Evolutionary conservation across 1,284 basidiomycete species (phyloP).

Genomic region (Cryptococcus sp.): DNA sequence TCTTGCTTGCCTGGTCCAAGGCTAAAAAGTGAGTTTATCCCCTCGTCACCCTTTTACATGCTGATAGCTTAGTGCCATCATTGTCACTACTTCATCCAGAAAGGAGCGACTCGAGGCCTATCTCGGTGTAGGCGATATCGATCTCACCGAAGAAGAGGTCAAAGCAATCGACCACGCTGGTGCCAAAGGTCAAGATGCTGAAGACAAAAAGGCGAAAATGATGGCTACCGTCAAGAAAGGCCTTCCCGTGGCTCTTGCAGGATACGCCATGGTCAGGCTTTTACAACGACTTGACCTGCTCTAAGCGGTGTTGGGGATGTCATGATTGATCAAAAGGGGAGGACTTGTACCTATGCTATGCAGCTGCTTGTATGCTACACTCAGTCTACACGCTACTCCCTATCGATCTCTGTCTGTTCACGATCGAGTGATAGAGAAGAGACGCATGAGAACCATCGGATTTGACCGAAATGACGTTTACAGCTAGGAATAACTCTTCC

Average conservation of each 20-base stretch:
- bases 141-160: slow-evolving; percentile 43
- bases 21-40: slow-evolving; percentile 29
- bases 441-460: too few relatives aligned
- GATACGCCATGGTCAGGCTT: background rate
- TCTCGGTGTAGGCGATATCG: slow-evolving; percentile 54
- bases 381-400: too few relatives aligned
- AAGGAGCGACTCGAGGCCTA: slow-evolving; percentile 63
- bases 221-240: background rate
- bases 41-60: background rate
- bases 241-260: background rate
- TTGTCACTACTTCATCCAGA: slow-evolving; percentile 65
- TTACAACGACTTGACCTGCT: too few relatives aligned
- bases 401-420: too few relatives aligned
- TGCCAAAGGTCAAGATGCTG: slow-evolving; percentile 17
- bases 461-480: too few relatives aligned
- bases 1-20: slow-evolving; percentile 53
- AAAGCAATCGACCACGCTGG: slow-evolving; percentile 46
- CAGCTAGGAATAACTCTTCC: too few relatives aligned
- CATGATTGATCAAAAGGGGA: too few relatives aligned
- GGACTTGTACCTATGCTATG: too few relatives aligned
- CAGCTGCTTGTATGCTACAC: too few relatives aligned
- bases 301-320: too few relatives aligned
- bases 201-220: slow-evolving; percentile 1
- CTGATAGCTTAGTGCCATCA: slow-evolving; percentile 24
- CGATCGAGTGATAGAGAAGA: too few relatives aligned